phyloP scores from a whole-genome alignment of 495 filamentous ascomycete species.

The Penicillium angulare region DNA sequence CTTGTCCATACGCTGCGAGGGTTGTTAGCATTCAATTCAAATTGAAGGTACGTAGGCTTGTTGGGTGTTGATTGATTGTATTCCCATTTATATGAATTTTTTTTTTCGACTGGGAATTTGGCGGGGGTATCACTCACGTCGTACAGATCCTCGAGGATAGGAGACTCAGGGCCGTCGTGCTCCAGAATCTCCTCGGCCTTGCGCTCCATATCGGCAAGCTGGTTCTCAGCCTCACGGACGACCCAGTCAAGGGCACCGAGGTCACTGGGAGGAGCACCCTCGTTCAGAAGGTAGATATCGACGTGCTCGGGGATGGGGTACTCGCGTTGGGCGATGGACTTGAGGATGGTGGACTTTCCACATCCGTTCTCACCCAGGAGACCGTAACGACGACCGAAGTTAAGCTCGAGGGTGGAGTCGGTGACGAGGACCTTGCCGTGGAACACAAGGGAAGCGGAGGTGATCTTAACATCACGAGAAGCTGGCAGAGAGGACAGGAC shows the following conservation, averaged over 20 bases:
- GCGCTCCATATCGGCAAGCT: conserved; percentile 85
- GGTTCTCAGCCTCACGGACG: conserved; percentile 89
- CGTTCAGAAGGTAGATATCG: conserved; percentile 98
- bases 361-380: conserved; percentile 98
- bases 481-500: conserved; percentile 81
- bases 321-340: conserved; percentile 90
- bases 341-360: conserved; percentile 95
- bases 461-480: conserved; percentile 94
- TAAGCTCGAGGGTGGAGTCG: conserved; percentile 90
- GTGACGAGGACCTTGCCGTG: conserved; percentile 95
- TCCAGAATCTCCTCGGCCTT: conserved; percentile 89
- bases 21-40: conserved; percentile 27
- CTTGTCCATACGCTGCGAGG: conserved; percentile 83
- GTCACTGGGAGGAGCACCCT: conserved; percentile 89
- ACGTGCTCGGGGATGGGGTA: conserved; percentile 95
- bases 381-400: conserved; percentile 89
- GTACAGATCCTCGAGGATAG: conserved; percentile 91
- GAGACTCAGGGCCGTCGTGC: conserved; percentile 84
- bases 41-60: neutral
- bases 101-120: neutral
- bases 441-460: conserved; percentile 89
- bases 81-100: neutral
- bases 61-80: neutral
- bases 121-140: conserved; percentile 63
- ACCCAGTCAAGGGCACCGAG: conserved; percentile 96